Evolutionary conservation across 1,284 basidiomycete species (phyloP).

Genomic region (Takashimella tepidaria): DNA sequence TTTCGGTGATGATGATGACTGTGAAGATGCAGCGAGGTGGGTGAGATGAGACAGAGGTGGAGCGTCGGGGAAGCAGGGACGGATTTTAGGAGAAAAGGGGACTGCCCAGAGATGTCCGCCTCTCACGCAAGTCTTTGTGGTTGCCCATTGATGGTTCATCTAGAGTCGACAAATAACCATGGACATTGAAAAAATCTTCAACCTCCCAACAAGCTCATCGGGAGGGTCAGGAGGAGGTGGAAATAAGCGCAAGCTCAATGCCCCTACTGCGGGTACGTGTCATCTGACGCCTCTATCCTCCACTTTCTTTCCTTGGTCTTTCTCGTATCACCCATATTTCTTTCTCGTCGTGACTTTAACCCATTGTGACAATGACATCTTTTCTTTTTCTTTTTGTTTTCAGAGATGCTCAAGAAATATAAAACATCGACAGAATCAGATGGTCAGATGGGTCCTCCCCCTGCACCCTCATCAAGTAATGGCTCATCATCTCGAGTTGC

Average conservation of each 20-base stretch:
- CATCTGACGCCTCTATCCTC: neutral
- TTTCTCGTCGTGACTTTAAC: neutral
- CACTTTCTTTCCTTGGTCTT: no score
- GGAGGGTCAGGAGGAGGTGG: constrained; percentile 48
- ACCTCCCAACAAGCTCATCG: constrained; percentile 31
- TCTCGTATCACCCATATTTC: neutral
- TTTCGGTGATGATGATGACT: no score
- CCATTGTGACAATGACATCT: neutral
- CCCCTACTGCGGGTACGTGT: constrained; percentile 57
- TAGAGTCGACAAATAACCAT: constrained; percentile 21
- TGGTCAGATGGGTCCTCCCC: constrained; percentile 9
- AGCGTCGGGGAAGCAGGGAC: neutral
- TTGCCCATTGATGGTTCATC: constrained; percentile 1
- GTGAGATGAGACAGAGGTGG: no score
- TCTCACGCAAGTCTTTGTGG: no score
- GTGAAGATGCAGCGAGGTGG: no score
- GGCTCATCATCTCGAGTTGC: constrained; percentile 19
- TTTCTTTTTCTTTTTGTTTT: neutral
- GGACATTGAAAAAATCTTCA: constrained; percentile 48
- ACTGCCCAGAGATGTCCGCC: no score
- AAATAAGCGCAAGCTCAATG: constrained; percentile 74
- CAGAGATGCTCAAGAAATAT: constrained; percentile 66
- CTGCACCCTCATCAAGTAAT: neutral
- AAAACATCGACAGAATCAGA: constrained; percentile 24
- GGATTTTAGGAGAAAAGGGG: neutral